These are phyloP conservation scores for Homolaphlyctis polyrhiza DNA, from an alignment of 371 early-diverging fungal species.

Conservation along the genomic window DNA sequence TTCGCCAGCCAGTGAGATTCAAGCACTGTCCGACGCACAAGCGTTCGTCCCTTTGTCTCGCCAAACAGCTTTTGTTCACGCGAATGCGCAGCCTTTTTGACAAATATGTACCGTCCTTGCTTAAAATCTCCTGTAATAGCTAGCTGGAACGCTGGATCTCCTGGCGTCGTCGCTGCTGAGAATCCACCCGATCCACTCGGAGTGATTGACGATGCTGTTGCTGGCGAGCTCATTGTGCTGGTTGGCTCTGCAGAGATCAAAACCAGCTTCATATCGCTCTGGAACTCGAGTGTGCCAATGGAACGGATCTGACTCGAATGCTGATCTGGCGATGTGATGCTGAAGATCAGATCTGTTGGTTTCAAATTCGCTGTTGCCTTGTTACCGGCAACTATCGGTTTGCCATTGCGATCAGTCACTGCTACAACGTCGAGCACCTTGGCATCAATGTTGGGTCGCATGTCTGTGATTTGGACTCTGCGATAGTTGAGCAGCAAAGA, in stretches of 20 bases:
- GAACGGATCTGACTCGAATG: no score
- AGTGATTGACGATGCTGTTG: no score
- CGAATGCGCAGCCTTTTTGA: neutral
- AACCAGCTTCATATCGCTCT: neutral
- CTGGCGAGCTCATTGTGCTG: no score
- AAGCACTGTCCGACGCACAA: neutral
- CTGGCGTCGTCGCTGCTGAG: neutral
- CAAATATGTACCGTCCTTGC: neutral
- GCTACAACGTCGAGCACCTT: neutral
- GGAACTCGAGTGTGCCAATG: neutral
- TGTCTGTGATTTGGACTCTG: neutral
- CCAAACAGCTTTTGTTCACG: constrained; percentile 1
- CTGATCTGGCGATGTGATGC: no score
- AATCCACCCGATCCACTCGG: no score
- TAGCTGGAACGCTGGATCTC: neutral
- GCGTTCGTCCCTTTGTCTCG: neutral
- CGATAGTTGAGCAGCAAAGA: neutral
- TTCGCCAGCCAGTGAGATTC: neutral
- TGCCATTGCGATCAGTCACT: neutral
- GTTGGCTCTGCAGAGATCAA: neutral
- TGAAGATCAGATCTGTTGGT: no score
- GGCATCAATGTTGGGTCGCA: neutral
- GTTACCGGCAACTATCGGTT: neutral
- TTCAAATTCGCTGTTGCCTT: no score
- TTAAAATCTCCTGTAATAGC: constrained; percentile 1